These are phyloP conservation scores for Torulaspora gathmanii DNA, from an alignment of 805 yeast species.

Conservation along the genomic window DNA sequence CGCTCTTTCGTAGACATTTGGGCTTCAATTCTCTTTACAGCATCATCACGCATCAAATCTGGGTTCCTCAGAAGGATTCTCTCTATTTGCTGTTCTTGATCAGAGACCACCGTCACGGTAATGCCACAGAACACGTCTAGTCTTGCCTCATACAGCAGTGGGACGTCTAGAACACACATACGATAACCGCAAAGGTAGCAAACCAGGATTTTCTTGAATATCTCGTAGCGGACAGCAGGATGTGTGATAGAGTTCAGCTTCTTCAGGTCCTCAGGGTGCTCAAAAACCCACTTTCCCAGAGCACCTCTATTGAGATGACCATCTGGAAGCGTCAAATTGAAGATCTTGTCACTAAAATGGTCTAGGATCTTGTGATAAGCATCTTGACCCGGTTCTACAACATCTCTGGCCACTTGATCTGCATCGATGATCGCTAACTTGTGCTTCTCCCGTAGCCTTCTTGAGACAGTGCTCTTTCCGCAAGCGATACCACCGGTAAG, in stretches of 20 bases:
- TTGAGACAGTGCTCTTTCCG: constrained; percentile 92
- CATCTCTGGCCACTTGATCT: constrained; percentile 79
- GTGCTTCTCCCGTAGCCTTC: constrained; percentile 47
- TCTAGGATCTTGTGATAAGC: constrained; percentile 65
- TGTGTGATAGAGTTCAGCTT: constrained; percentile 74
- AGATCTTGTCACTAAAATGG: constrained; percentile 53
- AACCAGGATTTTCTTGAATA: constrained; percentile 49
- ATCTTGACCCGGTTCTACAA: constrained; percentile 72
- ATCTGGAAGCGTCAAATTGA: constrained; percentile 43
- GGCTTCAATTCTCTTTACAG: constrained; percentile 61
- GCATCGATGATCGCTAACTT: constrained; percentile 74
- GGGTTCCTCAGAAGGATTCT: constrained; percentile 67
- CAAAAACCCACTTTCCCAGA: constrained; percentile 76
- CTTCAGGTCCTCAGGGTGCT: constrained; percentile 52
- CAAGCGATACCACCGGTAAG: constrained; percentile 97
- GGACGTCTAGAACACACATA: constrained; percentile 80
- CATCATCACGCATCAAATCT: constrained; percentile 60
- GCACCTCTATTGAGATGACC: constrained; percentile 57
- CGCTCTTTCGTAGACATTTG: constrained; percentile 69
- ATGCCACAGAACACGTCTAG: constrained; percentile 67
- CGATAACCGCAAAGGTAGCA: constrained; percentile 56
- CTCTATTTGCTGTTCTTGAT: constrained; percentile 50
- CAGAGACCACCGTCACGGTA: constrained; percentile 64
- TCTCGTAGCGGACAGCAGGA: constrained; percentile 70
- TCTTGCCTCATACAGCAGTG: constrained; percentile 77